Conservation (phyloP, 1,284 basidiomycete genomes). For the Thecaphora thlaspeos region DNA sequence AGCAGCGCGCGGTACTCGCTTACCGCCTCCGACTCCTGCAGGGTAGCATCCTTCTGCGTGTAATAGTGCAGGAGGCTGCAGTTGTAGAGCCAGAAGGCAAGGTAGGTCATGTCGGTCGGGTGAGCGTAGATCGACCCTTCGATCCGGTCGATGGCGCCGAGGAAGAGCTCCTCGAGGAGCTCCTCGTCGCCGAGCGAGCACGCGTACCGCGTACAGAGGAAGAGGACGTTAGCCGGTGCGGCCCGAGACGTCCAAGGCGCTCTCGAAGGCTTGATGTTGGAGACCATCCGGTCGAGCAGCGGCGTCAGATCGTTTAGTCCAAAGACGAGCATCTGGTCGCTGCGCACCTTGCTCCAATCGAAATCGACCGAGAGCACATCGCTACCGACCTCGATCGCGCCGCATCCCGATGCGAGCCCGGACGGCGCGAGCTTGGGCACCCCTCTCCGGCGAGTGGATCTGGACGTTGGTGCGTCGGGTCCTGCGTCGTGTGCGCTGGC, state of each 20-base stretch:
- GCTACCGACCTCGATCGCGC: slow-evolving; percentile 44
- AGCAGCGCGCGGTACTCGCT: slow-evolving; percentile 35
- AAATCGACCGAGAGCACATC: slow-evolving; percentile 44
- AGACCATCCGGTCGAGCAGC: slow-evolving; percentile 76
- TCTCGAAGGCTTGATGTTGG: slow-evolving; percentile 65
- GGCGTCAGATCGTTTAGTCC: slow-evolving; percentile 72
- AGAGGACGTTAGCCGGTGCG: slow-evolving; percentile 59
- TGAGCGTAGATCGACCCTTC: slow-evolving; percentile 76
- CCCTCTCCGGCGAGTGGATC: slow-evolving; percentile 14
- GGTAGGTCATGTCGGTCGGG: slow-evolving; percentile 74
- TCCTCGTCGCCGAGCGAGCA: slow-evolving; percentile 60
- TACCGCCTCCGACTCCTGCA: slow-evolving; percentile 20
- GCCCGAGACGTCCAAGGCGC: slow-evolving; percentile 55
- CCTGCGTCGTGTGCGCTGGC: slow-evolving; percentile 3
- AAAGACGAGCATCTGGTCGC: slow-evolving; percentile 77
- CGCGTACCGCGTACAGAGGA: slow-evolving; percentile 70
- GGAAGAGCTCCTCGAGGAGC: slow-evolving; percentile 81
- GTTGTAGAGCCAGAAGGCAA: slow-evolving; percentile 95
- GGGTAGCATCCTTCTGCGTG: slow-evolving; percentile 64
- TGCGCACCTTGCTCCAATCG: slow-evolving; percentile 35
- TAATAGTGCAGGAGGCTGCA: slow-evolving; percentile 84
- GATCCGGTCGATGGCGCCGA: slow-evolving; percentile 84
- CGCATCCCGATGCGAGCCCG: slow-evolving; percentile 42
- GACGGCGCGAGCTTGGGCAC: slow-evolving; percentile 18
- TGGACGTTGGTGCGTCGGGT: background rate